Percentiles rank a stretch among this genome's conserved stretches.
Conservation (phyloP, 805 yeast species). For the Barnettozyma vustinii region DNA sequence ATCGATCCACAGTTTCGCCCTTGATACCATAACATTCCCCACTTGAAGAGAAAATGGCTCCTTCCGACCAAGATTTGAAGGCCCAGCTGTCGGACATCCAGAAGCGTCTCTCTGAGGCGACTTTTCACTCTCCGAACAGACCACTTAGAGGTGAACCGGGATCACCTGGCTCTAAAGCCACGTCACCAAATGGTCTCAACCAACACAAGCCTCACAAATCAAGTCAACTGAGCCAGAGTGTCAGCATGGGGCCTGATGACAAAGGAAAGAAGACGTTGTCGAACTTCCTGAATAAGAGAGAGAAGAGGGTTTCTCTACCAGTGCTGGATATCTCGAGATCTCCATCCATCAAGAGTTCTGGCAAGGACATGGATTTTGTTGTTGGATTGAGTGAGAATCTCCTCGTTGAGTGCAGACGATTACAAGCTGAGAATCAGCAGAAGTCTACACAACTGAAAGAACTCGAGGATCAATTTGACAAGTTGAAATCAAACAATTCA, state of each 20-base stretch:
- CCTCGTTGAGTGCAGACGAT: constrained; percentile 61
- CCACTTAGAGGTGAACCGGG: constrained; percentile 9
- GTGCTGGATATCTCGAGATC: constrained; percentile 20
- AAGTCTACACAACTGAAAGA: constrained; percentile 36
- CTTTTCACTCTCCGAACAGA: constrained; percentile 23
- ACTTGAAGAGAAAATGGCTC: constrained; percentile 10
- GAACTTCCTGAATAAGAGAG: constrained; percentile 19
- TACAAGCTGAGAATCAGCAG: constrained; percentile 58
- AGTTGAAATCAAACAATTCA: constrained; percentile 19
- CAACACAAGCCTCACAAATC: neutral
- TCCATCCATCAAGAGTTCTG: constrained; percentile 24
- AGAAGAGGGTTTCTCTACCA: constrained; percentile 24
- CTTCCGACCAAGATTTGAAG: constrained; percentile 30
- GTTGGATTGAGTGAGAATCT: constrained; percentile 71
- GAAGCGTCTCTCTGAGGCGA: constrained; percentile 30
- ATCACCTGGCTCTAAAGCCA: neutral
- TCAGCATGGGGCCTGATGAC: constrained; percentile 1
- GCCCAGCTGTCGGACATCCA: constrained; percentile 40
- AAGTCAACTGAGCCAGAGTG: constrained; percentile 2
- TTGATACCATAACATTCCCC: neutral
- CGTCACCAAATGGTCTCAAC: neutral
- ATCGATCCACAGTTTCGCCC: neutral
- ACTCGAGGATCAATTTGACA: constrained; percentile 38
- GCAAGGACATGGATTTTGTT: constrained; percentile 64
- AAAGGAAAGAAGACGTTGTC: constrained; percentile 13